Conservation (phyloP, 208 protist species). For the Acanthamoeba rhysodes region DNA sequence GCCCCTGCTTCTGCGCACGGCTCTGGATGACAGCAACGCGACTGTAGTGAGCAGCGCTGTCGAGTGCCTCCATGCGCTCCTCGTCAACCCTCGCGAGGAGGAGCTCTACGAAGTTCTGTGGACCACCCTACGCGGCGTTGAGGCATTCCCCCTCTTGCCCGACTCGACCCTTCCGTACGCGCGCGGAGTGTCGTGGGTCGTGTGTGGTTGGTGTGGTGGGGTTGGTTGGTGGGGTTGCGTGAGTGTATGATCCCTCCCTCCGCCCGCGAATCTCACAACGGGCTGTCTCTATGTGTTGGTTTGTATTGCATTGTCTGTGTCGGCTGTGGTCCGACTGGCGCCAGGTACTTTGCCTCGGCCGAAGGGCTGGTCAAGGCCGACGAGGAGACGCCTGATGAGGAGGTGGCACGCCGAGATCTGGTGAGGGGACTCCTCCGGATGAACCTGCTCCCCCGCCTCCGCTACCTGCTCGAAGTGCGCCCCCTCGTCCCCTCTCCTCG, state of each 20-base stretch:
- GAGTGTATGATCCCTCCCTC: not conserved
- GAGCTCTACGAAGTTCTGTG: not conserved
- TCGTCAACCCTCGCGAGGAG: not conserved
- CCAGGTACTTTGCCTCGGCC: not conserved
- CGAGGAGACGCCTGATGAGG: not conserved
- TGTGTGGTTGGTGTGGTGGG: not conserved
- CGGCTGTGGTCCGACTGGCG: no score
- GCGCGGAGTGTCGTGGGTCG: not conserved
- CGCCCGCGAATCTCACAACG: not conserved
- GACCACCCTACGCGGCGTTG: not conserved
- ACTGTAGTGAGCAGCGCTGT: not conserved
- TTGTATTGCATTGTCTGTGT: no score
- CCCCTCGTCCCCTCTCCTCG: not conserved
- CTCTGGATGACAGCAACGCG: slow-evolving; percentile 37
- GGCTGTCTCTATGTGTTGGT: no score
- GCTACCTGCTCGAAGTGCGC: slow-evolving; percentile 19
- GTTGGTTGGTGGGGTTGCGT: not conserved
- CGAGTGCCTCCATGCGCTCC: not conserved
- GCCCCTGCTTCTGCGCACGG: slow-evolving; percentile 17
- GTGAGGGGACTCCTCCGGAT: slow-evolving; percentile 10
- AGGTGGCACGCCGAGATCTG: not conserved
- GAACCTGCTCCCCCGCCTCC: not conserved
- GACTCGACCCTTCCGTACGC: not conserved
- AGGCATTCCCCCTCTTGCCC: not conserved
- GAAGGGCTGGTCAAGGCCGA: not conserved